Conservation (phyloP, 1,139 yeast species). For the Blastobotrys malaysiensis region DNA sequence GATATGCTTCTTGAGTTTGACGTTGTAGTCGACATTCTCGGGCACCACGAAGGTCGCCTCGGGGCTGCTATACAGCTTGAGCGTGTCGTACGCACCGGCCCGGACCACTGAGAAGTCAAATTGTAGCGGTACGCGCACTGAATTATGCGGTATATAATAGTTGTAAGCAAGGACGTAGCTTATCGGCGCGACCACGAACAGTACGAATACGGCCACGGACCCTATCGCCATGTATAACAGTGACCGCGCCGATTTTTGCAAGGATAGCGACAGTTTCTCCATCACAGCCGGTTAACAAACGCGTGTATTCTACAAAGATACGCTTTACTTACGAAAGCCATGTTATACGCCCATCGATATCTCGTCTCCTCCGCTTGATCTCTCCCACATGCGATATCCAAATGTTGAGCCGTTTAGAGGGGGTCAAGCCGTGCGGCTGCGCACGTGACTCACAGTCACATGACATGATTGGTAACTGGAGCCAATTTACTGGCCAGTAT, state of each 20-base stretch:
- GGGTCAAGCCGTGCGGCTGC: background rate
- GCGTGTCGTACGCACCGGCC: slow-evolving; percentile 5
- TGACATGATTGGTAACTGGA: too few species aligned
- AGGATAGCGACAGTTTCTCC: background rate
- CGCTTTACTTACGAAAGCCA: background rate
- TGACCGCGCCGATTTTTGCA: slow-evolving; percentile 9
- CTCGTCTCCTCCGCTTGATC: background rate
- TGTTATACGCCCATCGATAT: background rate
- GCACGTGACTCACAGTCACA: background rate
- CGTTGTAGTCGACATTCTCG: background rate
- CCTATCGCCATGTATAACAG: slow-evolving; percentile 16
- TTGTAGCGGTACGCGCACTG: slow-evolving; percentile 16
- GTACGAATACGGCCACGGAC: slow-evolving; percentile 13
- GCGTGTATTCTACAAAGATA: background rate
- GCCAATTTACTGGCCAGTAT: too few species aligned
- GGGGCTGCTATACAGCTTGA: background rate
- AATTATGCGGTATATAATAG: slow-evolving; percentile 24
- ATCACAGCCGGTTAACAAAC: background rate
- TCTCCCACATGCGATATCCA: background rate
- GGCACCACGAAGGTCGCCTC: slow-evolving; percentile 2
- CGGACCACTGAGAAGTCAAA: slow-evolving; percentile 19
- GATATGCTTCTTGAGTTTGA: slow-evolving; percentile 7
- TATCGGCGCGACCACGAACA: slow-evolving; percentile 20
- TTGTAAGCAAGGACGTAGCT: slow-evolving; percentile 21
- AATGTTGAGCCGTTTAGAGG: background rate